Conservation (phyloP, 2,329 filamentous ascomycete genomes). For the Fusarium penzigii region DNA sequence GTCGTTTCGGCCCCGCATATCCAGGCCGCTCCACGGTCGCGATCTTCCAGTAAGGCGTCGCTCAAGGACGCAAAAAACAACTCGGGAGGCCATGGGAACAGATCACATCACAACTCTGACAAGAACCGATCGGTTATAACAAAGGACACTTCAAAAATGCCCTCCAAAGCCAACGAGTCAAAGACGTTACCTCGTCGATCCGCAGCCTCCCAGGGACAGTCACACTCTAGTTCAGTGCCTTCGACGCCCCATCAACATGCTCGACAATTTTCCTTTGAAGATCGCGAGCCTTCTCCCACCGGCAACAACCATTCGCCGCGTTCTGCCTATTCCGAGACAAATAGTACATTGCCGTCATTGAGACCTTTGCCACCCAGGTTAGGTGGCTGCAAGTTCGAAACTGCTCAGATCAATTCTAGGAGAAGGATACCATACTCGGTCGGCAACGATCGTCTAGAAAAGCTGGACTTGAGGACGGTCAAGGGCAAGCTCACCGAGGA, state of each 20-base stretch:
- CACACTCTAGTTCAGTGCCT: conserved; percentile 84
- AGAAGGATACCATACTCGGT: conserved; percentile 90
- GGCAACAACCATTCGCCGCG: conserved; percentile 82
- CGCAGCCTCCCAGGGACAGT: conserved; percentile 33
- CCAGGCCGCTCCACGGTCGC: conserved; percentile 57
- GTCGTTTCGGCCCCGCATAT: conserved; percentile 57
- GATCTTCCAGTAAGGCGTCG: conserved; percentile 62
- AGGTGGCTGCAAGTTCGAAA: conserved; percentile 84
- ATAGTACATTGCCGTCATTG: conserved; percentile 69
- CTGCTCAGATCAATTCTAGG: conserved; percentile 75
- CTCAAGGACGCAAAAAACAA: conserved; percentile 55
- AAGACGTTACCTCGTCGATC: conserved; percentile 34
- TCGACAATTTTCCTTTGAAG: conserved; percentile 78
- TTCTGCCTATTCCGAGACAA: conserved; percentile 88
- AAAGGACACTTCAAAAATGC: conserved; percentile 54
- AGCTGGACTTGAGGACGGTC: conserved; percentile 69
- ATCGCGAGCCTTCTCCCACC: conserved; percentile 77
- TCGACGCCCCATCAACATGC: conserved; percentile 91
- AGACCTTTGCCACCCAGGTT: conserved; percentile 61
- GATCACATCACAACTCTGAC: conserved; percentile 54
- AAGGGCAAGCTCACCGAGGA: conserved; percentile 70
- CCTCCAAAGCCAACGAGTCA: conserved; percentile 40
- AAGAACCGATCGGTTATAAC: conserved; percentile 65
- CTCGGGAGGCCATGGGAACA: conserved; percentile 65
- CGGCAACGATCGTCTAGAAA: conserved; percentile 76